Evolutionary conservation across 202 grass and related monocot genomes (phyloP).

Genomic region (Elaeis oleifera): DNA sequence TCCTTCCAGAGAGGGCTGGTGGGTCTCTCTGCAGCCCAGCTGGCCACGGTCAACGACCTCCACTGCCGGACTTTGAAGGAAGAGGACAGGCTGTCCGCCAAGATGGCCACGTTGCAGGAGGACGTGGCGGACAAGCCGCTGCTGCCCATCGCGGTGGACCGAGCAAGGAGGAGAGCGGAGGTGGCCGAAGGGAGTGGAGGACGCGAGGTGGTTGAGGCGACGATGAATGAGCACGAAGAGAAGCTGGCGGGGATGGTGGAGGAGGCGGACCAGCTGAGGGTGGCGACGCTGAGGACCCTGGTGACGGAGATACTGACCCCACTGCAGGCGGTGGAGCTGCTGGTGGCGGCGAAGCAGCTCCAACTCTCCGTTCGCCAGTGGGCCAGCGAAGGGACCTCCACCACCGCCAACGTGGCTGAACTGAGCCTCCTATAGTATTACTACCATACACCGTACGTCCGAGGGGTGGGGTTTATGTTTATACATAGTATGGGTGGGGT

Average conservation of each 20-base stretch:
- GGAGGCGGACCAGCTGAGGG: conserved; percentile 53
- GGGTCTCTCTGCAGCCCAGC: conserved; percentile 38
- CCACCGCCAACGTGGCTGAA: neutral
- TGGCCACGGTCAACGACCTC: conserved; percentile 41
- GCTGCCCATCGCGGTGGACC: conserved; percentile 37
- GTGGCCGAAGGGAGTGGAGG: neutral
- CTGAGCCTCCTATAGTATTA: neutral
- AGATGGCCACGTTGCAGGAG: conserved; percentile 57
- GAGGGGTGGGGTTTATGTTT: too few relatives aligned
- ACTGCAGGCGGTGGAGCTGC: conserved; percentile 54
- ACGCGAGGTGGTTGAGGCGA: conserved; percentile 29
- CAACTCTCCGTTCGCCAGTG: conserved; percentile 43
- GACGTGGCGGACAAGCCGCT: conserved; percentile 61
- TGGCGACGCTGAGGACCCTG: conserved; percentile 29
- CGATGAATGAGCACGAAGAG: conserved; percentile 32
- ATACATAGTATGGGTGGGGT: too few relatives aligned
- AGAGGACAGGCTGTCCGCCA: conserved; percentile 36
- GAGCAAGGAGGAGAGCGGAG: neutral
- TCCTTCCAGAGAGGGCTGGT: neutral
- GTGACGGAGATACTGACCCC: conserved; percentile 43
- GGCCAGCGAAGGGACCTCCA: conserved; percentile 18
- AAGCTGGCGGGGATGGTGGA: conserved; percentile 30
- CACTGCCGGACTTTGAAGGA: conserved; percentile 41
- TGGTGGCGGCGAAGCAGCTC: conserved; percentile 52
- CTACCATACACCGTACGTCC: too few relatives aligned